Evolutionary conservation across 805 yeast genomes (phyloP), one percentile per base, ranked within the genome.

Genomic region (Saccharomycopsis olivae): DNA sequence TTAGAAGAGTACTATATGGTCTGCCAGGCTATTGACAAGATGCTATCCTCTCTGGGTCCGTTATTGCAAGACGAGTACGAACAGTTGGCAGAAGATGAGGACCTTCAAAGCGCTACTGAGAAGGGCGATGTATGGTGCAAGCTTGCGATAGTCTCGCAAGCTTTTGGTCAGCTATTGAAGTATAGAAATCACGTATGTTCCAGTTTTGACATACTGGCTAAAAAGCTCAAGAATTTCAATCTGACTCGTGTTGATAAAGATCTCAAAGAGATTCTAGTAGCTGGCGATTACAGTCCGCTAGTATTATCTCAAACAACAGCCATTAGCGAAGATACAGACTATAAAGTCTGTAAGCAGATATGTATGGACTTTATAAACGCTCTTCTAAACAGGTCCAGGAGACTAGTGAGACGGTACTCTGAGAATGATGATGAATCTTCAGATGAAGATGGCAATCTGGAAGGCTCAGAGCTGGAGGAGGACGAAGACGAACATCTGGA

Each of bases 1-100:
- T 52, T 65, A 34, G 84, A 78, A 40, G 85, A 79, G 38, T 66
- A 73, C 0, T 64, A 68, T 34, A 43, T 60, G 0, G 23, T 77
- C 1, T 49, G 73, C 3, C 54, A 58, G 33, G 65, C 60, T 1
- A 50, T 77, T 27, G 75, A 75, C 40, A 53, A 62, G 33, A 43
- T 65, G 0, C 49, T 72, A 2, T 51, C 66, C 1, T 55, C 60
- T 3, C 66, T 66, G 31, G 75, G 72, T 2, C 48, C 60, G 16
- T 62, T 62, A 19, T 44, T 71, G 49, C 42, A 38, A 40, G 39
- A 32, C 42, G 39, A 23, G 47, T 34, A 41, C 55, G 40, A n/a
- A n/a, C n/a, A n/a, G n/a, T n/a, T n/a, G n/a, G n/a, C 28, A 34
- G 21, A 34, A 24, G 16, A 19, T n/a, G 2, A 3, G 21, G 30